A percentile compares a stretch with the other conserved stretches of the same genome.
phyloP scores from a whole-genome alignment of 2,329 filamentous ascomycete genomes.

The Diaporthe citriasiana region DNA sequence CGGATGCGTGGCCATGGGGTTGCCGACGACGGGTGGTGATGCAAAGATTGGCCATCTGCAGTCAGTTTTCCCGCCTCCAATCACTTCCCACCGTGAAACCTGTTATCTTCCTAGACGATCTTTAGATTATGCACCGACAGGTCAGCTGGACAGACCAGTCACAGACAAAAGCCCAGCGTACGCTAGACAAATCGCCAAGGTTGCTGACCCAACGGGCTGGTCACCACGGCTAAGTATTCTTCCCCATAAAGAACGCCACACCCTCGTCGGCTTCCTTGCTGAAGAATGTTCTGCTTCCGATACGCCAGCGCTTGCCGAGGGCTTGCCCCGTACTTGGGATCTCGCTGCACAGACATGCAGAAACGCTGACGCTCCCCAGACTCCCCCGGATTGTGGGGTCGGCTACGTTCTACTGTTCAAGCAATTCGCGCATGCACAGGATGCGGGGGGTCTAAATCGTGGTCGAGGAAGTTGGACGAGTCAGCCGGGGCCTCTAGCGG shows the following conservation, averaged over 20 bases:
- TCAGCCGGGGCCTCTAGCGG: slow-evolving; percentile 5
- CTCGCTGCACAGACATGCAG: slow-evolving; percentile 21
- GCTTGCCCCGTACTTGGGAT: neutral
- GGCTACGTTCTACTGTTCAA: neutral
- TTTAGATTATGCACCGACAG: slow-evolving; percentile 17
- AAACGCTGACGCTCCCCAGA: slow-evolving; percentile 10
- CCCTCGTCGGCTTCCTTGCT: neutral
- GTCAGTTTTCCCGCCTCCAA: slow-evolving; percentile 10
- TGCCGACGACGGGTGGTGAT: slow-evolving; percentile 12
- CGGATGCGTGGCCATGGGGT: neutral
- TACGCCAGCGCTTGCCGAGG: neutral
- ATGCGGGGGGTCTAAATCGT: slow-evolving; percentile 13
- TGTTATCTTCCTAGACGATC: slow-evolving; percentile 20
- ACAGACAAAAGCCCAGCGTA: neutral
- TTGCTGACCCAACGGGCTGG: neutral
- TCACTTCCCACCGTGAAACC: neutral
- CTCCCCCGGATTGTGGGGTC: slow-evolving; percentile 30
- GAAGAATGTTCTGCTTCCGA: slow-evolving; percentile 18
- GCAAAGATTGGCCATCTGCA: neutral
- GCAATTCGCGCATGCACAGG: slow-evolving; percentile 7
- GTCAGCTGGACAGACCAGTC: slow-evolving; percentile 20
- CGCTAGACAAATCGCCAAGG: slow-evolving; percentile 29
- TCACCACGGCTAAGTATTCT: slow-evolving; percentile 21
- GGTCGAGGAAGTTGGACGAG: slow-evolving; percentile 16
- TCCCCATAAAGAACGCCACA: neutral